Evolutionary conservation across 1,284 basidiomycete species (phyloP).

Genomic region (Heterobasidion irregulare): DNA sequence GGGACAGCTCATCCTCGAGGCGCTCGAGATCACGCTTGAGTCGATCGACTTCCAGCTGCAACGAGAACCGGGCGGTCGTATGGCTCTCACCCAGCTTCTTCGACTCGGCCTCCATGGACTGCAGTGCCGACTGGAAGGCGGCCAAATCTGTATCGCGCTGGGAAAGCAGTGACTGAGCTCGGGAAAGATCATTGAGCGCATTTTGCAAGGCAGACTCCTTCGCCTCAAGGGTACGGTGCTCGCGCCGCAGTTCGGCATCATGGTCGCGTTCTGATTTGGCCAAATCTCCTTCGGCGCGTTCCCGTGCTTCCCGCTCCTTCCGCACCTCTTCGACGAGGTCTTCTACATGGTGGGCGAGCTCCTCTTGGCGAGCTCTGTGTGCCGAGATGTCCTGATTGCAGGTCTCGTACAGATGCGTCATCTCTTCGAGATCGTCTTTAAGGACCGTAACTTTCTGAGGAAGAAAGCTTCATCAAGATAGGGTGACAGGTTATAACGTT

Average conservation of each 20-base stretch:
- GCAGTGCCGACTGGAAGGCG: slow-evolving; percentile 68
- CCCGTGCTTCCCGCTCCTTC: slow-evolving; percentile 44
- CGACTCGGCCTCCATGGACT: slow-evolving; percentile 56
- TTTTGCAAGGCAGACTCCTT: slow-evolving; percentile 62
- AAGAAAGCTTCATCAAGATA: neutral
- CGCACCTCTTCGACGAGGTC: slow-evolving; percentile 63
- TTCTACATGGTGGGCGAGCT: slow-evolving; percentile 68
- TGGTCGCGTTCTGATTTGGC: slow-evolving; percentile 48
- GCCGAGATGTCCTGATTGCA: slow-evolving; percentile 51
- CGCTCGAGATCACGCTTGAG: slow-evolving; percentile 80
- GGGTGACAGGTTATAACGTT: neutral
- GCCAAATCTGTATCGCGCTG: slow-evolving; percentile 69
- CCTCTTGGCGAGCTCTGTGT: slow-evolving; percentile 62
- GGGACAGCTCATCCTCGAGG: slow-evolving; percentile 73
- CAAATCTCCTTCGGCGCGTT: slow-evolving; percentile 48
- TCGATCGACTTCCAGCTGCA: slow-evolving; percentile 88
- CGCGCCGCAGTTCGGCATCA: slow-evolving; percentile 47
- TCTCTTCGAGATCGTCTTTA: slow-evolving; percentile 57
- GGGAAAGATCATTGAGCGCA: slow-evolving; percentile 51
- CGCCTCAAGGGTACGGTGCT: slow-evolving; percentile 52
- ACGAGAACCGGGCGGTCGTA: slow-evolving; percentile 76
- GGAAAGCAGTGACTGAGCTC: slow-evolving; percentile 49
- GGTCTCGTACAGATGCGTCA: slow-evolving; percentile 51
- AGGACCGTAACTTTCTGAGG: slow-evolving; percentile 55
- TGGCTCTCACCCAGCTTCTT: slow-evolving; percentile 75